Evolutionary conservation across 495 filamentous ascomycete genomes (phyloP), one percentile per base, ranked within the genome.

Genomic region (Hypomontagnella submonticulosa): DNA sequence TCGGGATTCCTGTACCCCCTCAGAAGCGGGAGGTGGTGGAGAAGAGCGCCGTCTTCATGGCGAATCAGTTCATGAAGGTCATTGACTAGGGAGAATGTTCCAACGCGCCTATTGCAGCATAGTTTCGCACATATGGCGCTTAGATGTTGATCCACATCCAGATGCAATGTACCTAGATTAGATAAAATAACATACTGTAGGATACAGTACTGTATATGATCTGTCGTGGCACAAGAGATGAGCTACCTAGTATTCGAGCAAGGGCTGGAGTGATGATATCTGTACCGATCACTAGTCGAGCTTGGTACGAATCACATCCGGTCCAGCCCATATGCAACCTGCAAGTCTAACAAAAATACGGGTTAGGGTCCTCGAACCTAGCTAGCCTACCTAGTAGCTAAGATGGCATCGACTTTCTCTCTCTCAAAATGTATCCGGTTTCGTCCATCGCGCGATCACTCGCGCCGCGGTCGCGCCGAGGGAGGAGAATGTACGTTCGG

Each of bases 41-140:
- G 55, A 71, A 70, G 56, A 61, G 43, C 30, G 1, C 41, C n/a
- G 52, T 46, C 41, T 57, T 63, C 50, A 52, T 65, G 37, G 63
- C 66, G 38, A 72, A 72, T 60, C 66, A 68, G 47, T 72, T 57
- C 61, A 74, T 74, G 71, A 71, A 72, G 33, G 71, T 61, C 4
- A 40, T 74, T 4, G 71, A 74, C 57, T 74, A 70, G 63, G 23
- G 23, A 27, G 23, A 41, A 43, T 13, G 32, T 13, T 54, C 44
- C 30, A 33, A 41, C 30, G 42, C 30, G 47, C 40, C n/a, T 52
- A 37, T 36, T 53, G 19, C 43, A 33, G 46, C 23, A 13, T 48
- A 53, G 12, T 49, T 43, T 50, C 32, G 51, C 44, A 61, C 16
- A 18, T 50, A 16, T 15, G 36, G n/a, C 16, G 32, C 43, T 51